Base-by-base conservation (phyloP, 768 basidiomycete species). In the Lentinula raphanica region DNA sequence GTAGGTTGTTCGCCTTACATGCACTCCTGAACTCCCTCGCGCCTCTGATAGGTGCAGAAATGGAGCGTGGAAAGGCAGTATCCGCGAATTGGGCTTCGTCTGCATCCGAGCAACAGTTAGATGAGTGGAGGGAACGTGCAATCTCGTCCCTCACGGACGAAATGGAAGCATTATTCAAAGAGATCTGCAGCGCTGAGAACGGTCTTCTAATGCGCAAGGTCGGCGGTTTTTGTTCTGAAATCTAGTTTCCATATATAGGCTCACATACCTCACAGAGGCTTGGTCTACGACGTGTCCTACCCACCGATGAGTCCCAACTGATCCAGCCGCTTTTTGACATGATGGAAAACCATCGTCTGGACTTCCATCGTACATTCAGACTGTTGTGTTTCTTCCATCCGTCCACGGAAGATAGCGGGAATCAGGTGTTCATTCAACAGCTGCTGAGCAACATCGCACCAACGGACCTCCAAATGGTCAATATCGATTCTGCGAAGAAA, bases 341-440 rank as follows among this genome's bases (percentile, higher is more conserved):
- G 32, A 81, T 98, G 74, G 82, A 87, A 58, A 68, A 70, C 1
- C 83, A 94, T 61, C 75, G 77, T 50, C 77, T 98, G n/a, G 97
- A 98, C 72, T 96, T 94, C 72, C 86, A 94, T 66, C 79, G 82
- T 13, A 88, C 93, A 3, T 92, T 98, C 79, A 84, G 96, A 25
- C 75, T 69, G 3, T 75, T 99, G 8, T 75, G 78, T 2, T 71
- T 69, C 40, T 94, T 96, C 80, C 75, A 74, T 15, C 80, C 86
- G 5, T 57, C 73, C 62, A 49, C 74, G 17, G 35, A 39, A 8
- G 27, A 56, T 27, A 27, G 55, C 21, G 19, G 63, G 84, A 11
- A 76, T 78, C 31, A 63, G 49, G 5, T n/a, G n/a, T 82, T 82
- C 59, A 67, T 85, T 36, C 66, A 68, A 4, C 67, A 68, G 3